Conservation (phyloP, 1,284 basidiomycete species). For the Exsudoporus floridanus region DNA sequence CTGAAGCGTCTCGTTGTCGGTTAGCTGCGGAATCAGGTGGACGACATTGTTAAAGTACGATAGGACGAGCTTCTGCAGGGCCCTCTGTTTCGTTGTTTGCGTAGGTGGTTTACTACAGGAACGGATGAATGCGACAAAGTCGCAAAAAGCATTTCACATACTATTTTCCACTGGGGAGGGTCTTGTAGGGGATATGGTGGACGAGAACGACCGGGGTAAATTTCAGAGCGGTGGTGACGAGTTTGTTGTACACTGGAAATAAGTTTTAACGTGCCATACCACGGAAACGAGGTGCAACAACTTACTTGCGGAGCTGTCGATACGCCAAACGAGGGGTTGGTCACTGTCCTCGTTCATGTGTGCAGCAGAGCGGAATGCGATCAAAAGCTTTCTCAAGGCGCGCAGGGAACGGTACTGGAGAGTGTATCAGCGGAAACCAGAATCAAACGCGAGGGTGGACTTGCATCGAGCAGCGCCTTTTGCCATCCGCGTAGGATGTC, state of each 20-base stretch:
- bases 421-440: background rate
- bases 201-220: constrained; percentile 90
- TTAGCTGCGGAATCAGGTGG: constrained; percentile 76
- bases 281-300: background rate
- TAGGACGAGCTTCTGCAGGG: constrained; percentile 86
- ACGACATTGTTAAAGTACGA: constrained; percentile 88
- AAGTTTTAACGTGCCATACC: constrained; percentile 3
- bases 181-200: constrained; percentile 88
- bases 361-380: constrained; percentile 87
- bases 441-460: constrained; percentile 16
- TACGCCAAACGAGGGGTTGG: constrained; percentile 74
- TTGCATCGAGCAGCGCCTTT: constrained; percentile 83
- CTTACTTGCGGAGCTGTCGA: constrained; percentile 70
- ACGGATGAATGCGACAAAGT: background rate
- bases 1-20: constrained; percentile 65
- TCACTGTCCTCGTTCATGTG: constrained; percentile 90
- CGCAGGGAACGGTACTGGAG: constrained; percentile 81
- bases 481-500: constrained; percentile 84
- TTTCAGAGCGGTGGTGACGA: constrained; percentile 83
- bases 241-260: constrained; percentile 82
- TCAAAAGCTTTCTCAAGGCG: constrained; percentile 80
- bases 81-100: constrained; percentile 71
- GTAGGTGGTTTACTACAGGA: constrained; percentile 67
- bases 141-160: constrained; percentile 41
- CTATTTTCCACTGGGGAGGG: constrained; percentile 81